phyloP scores from a whole-genome alignment of 1,284 basidiomycete genomes.

The Thelephora terrestris region DNA sequence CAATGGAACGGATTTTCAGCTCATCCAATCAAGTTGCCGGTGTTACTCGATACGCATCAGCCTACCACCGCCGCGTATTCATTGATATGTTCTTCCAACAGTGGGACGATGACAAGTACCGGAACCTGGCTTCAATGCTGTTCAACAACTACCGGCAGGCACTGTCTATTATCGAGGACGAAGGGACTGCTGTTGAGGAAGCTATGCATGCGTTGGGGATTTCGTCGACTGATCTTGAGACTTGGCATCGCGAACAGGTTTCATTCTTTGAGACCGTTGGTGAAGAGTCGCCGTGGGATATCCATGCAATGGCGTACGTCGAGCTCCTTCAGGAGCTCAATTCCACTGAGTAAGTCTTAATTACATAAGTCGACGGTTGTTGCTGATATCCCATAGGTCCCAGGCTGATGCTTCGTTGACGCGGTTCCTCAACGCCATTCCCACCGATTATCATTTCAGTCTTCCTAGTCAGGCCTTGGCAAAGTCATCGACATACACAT shows the following conservation, averaged over 20 bases:
- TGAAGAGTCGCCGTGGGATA: slow-evolving; percentile 11
- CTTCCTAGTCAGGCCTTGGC: background rate
- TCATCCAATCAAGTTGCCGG: slow-evolving; percentile 20
- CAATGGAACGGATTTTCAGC: slow-evolving; percentile 21
- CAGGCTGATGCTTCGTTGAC: background rate
- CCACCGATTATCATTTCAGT: background rate
- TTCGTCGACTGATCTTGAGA: slow-evolving; percentile 8
- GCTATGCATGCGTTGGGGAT: slow-evolving; percentile 6
- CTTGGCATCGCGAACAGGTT: slow-evolving; percentile 9
- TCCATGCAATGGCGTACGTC: slow-evolving; percentile 13
- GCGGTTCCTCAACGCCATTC: background rate
- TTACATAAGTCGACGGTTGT: background rate
- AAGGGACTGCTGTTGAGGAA: slow-evolving; percentile 5
- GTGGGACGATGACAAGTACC: slow-evolving; percentile 23
- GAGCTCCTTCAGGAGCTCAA: slow-evolving; percentile 9
- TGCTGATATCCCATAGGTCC: background rate
- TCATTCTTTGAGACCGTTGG: slow-evolving; percentile 11
- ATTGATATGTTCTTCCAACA: slow-evolving; percentile 18
- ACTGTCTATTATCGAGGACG: slow-evolving; percentile 13
- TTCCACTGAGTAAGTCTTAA: background rate
- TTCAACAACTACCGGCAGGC: slow-evolving; percentile 19
- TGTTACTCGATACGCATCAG: slow-evolving; percentile 18
- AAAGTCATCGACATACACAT: background rate
- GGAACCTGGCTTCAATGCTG: slow-evolving; percentile 15
- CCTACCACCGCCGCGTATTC: slow-evolving; percentile 17